Conservation (phyloP, 331 rosid species). For the Stylosanthes scabra region DNA sequence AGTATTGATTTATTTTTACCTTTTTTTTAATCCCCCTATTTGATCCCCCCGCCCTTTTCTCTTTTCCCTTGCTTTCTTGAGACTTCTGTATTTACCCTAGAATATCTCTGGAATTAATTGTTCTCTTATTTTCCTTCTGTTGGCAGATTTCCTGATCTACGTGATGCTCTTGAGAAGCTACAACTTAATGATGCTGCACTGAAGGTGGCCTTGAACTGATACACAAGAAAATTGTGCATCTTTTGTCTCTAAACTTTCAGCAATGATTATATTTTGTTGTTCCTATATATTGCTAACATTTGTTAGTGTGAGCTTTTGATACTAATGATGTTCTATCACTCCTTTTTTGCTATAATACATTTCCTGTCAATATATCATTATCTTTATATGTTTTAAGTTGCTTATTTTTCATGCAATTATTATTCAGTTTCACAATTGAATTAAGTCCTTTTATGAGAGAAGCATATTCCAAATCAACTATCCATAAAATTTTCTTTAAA, state of each 20-base stretch:
- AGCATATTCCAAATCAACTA: background rate
- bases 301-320: background rate
- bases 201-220: conserved; percentile 58
- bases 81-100: background rate
- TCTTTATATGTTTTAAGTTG: no score
- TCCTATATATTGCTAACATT: conserved; percentile 16
- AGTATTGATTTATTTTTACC: conserved; percentile 63
- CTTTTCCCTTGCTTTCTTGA: conserved; percentile 14
- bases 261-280: conserved; percentile 23
- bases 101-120: conserved; percentile 29
- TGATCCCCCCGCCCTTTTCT: no score
- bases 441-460: no score
- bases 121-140: conserved; percentile 15
- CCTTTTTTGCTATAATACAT: no score
- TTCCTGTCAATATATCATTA: no score
- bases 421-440: no score
- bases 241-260: conserved; percentile 27
- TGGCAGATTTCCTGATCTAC: conserved; percentile 84
- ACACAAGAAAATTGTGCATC: conserved; percentile 33
- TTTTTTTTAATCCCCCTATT: background rate
- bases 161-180: conserved; percentile 97
- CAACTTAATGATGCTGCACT: conserved; percentile 97
- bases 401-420: no score
- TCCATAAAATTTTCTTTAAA: conserved; percentile 28
- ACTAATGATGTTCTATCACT: no score